phyloP scores from a whole-genome alignment of 495 filamentous ascomycete genomes.

The Penicillium robsamsonii region DNA sequence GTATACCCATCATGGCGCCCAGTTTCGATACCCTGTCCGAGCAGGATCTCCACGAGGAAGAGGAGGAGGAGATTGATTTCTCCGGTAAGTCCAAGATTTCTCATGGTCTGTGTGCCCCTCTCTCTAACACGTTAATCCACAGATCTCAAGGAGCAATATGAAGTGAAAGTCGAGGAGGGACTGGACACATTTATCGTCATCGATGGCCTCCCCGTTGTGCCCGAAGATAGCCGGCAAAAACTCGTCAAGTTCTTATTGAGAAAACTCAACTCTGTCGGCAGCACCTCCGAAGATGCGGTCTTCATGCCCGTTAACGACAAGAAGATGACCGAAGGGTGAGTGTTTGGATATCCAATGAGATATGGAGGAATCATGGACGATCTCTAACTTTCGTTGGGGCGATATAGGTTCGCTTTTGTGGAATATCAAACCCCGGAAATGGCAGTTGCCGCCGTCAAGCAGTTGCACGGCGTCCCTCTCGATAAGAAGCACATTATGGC shows the following conservation, averaged over 20 bases:
- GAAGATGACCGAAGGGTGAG: conserved; percentile 79
- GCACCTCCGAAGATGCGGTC: conserved; percentile 78
- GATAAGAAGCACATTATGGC: conserved; percentile 93
- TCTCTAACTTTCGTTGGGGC: conserved; percentile 5
- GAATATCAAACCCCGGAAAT: conserved; percentile 93
- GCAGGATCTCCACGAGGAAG: conserved; percentile 80
- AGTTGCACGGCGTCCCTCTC: conserved; percentile 76
- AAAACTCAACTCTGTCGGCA: conserved; percentile 81
- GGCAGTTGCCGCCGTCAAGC: conserved; percentile 81
- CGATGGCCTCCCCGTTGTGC: conserved; percentile 85
- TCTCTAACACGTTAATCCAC: conserved; percentile 28
- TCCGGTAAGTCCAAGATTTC: conserved; percentile 54
- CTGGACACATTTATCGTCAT: conserved; percentile 93
- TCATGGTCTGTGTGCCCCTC: conserved; percentile 26
- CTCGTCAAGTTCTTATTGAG: conserved; percentile 91
- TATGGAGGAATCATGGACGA: conserved; percentile 10
- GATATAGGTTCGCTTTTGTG: conserved; percentile 80
- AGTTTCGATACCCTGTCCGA: conserved; percentile 71
- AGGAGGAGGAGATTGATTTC: conserved; percentile 90
- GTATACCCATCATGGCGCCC: conserved; percentile 59
- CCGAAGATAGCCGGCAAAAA: conserved; percentile 80
- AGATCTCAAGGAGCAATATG: conserved; percentile 89
- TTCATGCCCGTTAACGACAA: conserved; percentile 89
- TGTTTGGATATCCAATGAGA: conserved; percentile 19
- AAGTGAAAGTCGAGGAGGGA: conserved; percentile 92